Percentiles rank a stretch among this genome's conserved stretches.
These are phyloP conservation scores for Paracoccidioides lutzii DNA, from an alignment of 2,329 filamentous ascomycete genomes.

Conservation along the genomic window DNA sequence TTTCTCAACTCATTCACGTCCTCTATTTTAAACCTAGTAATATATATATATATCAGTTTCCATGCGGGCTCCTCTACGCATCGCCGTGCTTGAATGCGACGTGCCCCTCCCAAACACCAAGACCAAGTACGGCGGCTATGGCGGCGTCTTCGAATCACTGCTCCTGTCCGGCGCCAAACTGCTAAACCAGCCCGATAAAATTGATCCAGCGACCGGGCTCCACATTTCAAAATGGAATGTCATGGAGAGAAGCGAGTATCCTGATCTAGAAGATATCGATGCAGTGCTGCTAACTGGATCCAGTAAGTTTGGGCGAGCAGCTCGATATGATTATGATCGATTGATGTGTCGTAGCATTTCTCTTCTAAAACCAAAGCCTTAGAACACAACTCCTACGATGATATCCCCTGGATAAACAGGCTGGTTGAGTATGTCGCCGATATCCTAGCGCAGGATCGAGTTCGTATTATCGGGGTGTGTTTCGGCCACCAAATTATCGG, in stretches of 20 bases:
- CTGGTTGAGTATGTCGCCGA: conserved; percentile 56
- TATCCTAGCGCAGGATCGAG: conserved; percentile 49
- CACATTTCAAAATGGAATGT: conserved; percentile 57
- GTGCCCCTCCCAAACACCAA: conserved; percentile 54
- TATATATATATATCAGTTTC: neutral
- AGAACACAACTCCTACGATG: conserved; percentile 61
- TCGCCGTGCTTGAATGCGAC: conserved; percentile 84
- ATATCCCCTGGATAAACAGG: conserved; percentile 61
- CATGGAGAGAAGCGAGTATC: conserved; percentile 56
- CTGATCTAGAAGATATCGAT: conserved; percentile 60
- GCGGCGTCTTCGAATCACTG: conserved; percentile 53
- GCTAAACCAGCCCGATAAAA: conserved; percentile 22
- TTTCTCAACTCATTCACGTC: neutral
- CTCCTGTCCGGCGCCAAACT: conserved; percentile 42
- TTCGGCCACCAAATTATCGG: conserved; percentile 81
- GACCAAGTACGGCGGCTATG: conserved; percentile 58
- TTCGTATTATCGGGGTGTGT: conserved; percentile 67
- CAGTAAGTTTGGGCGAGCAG: conserved; percentile 25
- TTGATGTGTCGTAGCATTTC: neutral
- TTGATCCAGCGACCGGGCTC: conserved; percentile 33
- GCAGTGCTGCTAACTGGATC: conserved; percentile 69
- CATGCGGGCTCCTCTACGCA: conserved; percentile 46
- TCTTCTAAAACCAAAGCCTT: neutral
- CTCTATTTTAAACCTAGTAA: no score
- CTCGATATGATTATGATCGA: neutral